These are phyloP conservation scores for Cladosporium sp. DNA, from an alignment of 2,329 filamentous ascomycete genomes.

Conservation along the genomic window DNA sequence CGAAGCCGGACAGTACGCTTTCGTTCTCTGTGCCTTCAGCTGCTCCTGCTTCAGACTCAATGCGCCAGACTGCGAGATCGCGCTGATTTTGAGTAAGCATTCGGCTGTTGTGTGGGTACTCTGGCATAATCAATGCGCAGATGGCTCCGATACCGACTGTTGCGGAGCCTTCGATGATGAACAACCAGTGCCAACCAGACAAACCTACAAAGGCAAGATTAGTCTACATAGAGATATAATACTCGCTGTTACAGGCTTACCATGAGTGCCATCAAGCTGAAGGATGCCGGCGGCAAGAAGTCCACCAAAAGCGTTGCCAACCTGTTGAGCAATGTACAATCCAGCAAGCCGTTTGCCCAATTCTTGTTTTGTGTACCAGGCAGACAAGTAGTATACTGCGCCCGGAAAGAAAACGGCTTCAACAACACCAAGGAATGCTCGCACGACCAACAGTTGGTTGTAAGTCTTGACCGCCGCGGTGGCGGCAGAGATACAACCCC, in stretches of 20 bases:
- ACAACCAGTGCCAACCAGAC: constrained; percentile 65
- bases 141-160: constrained; percentile 54
- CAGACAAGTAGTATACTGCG: constrained; percentile 34
- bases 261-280: constrained; percentile 53
- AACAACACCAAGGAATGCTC: constrained; percentile 45
- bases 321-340: constrained; percentile 40
- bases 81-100: constrained; percentile 50
- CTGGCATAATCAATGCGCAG: constrained; percentile 55
- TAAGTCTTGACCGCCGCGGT: constrained; percentile 40
- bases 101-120: constrained; percentile 46
- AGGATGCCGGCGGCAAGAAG: constrained; percentile 63
- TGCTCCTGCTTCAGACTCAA: constrained; percentile 47
- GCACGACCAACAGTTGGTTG: constrained; percentile 38
- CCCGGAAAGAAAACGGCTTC: constrained; percentile 45
- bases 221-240: background rate
- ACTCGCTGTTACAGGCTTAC: constrained; percentile 42
- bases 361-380: constrained; percentile 56
- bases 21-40: constrained; percentile 54
- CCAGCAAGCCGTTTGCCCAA: constrained; percentile 32
- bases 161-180: constrained; percentile 57
- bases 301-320: constrained; percentile 56
- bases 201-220: constrained; percentile 52
- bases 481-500: constrained; percentile 36
- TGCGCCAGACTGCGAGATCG: constrained; percentile 19
- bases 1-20: constrained; percentile 47